phyloP scores from a whole-genome alignment of 2,329 filamentous ascomycete genomes.

The Rhinocladiella similis region DNA sequence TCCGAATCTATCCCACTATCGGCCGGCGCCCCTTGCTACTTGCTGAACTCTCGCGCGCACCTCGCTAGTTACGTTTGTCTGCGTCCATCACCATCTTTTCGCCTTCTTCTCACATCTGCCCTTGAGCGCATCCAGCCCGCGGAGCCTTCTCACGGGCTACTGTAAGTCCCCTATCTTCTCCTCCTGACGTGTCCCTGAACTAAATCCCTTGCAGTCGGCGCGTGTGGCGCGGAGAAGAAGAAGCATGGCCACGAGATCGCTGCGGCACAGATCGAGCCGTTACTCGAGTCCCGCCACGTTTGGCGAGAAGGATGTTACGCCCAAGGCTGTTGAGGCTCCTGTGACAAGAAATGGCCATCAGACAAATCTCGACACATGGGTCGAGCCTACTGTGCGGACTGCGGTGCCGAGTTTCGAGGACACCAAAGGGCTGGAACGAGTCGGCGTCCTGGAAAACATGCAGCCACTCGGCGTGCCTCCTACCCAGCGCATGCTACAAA shows the following conservation, averaged over 20 bases:
- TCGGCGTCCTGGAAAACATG: slow-evolving; percentile 81
- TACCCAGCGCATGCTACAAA: slow-evolving; percentile 59
- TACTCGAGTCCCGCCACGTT: slow-evolving; percentile 29
- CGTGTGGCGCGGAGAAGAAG: slow-evolving; percentile 25
- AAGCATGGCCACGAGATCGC: slow-evolving; percentile 28
- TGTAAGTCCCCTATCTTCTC: slow-evolving; percentile 15
- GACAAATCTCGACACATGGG: slow-evolving; percentile 47
- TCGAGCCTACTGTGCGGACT: slow-evolving; percentile 57
- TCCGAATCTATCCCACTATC: background rate
- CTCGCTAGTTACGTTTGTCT: slow-evolving; percentile 14
- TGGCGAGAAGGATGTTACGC: slow-evolving; percentile 19
- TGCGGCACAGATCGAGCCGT: slow-evolving; percentile 30
- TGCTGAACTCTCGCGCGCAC: slow-evolving; percentile 9
- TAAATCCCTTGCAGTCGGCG: slow-evolving; percentile 21
- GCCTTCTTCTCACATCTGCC: slow-evolving; percentile 10
- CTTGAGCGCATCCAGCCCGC: slow-evolving; percentile 15
- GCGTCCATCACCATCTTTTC: slow-evolving; percentile 3
- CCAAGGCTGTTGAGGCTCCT: slow-evolving; percentile 24
- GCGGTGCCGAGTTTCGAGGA: slow-evolving; percentile 74
- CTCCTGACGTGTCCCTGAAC: slow-evolving; percentile 24
- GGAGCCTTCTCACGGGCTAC: slow-evolving; percentile 21
- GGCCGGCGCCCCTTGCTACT: slow-evolving; percentile 12
- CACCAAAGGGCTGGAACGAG: slow-evolving; percentile 67
- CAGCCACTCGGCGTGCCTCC: slow-evolving; percentile 75
- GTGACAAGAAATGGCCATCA: slow-evolving; percentile 22